Evolutionary conservation across 345 rosid genomes (phyloP).

Genomic region (Geranium rotundifolium): DNA sequence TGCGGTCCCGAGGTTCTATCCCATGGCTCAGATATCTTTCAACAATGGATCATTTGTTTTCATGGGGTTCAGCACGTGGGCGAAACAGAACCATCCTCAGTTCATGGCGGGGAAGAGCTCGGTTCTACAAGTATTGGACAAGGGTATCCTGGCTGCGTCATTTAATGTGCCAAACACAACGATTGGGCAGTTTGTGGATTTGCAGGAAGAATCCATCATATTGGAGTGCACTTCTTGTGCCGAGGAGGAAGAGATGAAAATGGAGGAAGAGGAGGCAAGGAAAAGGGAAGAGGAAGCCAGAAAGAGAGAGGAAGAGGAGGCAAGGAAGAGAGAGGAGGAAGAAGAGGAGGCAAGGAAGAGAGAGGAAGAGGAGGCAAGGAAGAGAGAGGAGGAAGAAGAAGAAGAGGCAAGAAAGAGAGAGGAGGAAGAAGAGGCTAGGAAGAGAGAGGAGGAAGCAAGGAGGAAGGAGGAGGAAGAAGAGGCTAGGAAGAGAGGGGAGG

Average conservation of each 20-base stretch:
- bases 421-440: not conserved
- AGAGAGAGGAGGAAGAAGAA: constrained; percentile 3
- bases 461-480: no score
- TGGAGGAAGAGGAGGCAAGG: not conserved
- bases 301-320: not conserved
- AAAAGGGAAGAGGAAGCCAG: not conserved
- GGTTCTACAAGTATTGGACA: constrained; percentile 32
- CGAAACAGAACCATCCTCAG: constrained; percentile 47
- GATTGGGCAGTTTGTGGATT: constrained; percentile 34
- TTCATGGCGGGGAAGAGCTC: constrained; percentile 61
- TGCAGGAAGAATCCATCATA: constrained; percentile 40
- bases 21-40: constrained; percentile 90
- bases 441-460: not conserved
- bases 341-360: not conserved
- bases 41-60: constrained; percentile 59
- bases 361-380: not conserved
- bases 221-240: constrained; percentile 73
- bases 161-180: constrained; percentile 44
- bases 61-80: constrained; percentile 71
- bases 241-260: not conserved
- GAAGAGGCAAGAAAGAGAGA: constrained; percentile 1
- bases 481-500: no score
- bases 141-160: constrained; percentile 37
- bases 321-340: not conserved
- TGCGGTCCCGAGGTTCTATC: constrained; percentile 56